A percentile compares a stretch with the other conserved stretches of the same genome.
These are phyloP conservation scores for Chlorella sp. DNA, from an alignment of 139 green algal species.

Conservation along the genomic window DNA sequence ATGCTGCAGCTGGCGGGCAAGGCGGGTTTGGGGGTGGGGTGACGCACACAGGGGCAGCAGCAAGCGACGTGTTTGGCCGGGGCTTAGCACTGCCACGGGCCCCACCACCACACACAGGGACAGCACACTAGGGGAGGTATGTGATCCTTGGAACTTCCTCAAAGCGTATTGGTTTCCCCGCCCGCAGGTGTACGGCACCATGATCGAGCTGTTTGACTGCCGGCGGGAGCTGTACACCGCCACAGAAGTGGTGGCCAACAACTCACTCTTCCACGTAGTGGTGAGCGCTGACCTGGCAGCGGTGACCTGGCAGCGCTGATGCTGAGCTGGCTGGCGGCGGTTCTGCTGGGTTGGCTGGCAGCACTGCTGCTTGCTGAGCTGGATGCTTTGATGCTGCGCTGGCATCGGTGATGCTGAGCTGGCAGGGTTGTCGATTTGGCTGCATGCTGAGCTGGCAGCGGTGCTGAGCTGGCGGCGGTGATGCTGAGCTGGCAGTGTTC, in stretches of 20 bases:
- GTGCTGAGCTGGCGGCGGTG: no score
- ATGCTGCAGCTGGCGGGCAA: no score
- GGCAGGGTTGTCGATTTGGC: no score
- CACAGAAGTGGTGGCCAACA: constrained; percentile 85
- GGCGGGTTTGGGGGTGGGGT: no score
- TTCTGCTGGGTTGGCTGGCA: background rate
- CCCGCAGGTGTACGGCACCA: constrained; percentile 77
- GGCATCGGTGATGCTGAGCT: background rate
- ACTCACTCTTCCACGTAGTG: constrained; percentile 78
- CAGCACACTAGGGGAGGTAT: no score
- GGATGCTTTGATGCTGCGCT: no score
- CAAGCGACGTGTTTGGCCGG: no score
- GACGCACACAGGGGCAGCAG: no score
- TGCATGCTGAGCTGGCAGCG: background rate
- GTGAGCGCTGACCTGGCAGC: background rate
- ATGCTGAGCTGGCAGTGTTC: background rate
- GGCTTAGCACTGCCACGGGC: no score
- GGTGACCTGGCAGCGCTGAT: background rate
- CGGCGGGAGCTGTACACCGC: constrained; percentile 75
- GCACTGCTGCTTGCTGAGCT: background rate
- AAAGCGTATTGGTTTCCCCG: no score
- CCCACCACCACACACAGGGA: no score
- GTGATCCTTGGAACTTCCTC: no score
- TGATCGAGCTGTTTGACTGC: constrained; percentile 94
- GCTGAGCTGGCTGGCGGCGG: background rate